phyloP scores from a whole-genome alignment of 495 filamentous ascomycete genomes.

The Penicillium bovifimosum region DNA sequence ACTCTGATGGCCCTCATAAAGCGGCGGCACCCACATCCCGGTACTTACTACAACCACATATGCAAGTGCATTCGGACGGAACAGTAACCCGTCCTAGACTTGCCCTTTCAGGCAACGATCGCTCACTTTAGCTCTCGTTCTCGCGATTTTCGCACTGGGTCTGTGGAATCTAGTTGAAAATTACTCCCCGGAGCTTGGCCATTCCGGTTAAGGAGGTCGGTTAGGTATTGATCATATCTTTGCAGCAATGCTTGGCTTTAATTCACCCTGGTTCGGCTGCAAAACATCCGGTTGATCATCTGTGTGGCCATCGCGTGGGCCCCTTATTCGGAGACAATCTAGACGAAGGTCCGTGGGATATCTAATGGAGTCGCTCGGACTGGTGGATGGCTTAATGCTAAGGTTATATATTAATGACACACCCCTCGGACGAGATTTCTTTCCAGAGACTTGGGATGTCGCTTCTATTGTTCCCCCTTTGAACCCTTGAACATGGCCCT shows the following conservation, averaged over 20 bases:
- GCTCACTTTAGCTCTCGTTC: constrained; percentile 4
- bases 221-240: not conserved
- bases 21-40: no score
- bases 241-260: not conserved
- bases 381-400: not conserved
- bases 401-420: not conserved
- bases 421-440: not conserved
- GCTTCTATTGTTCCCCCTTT: not conserved
- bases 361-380: not conserved
- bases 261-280: not conserved
- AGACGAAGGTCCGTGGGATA: not conserved
- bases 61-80: constrained; percentile 1
- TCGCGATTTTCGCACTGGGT: not conserved
- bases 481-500: constrained; percentile 19
- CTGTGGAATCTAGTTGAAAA: not conserved
- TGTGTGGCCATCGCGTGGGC: not conserved
- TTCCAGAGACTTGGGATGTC: not conserved
- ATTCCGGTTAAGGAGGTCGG: not conserved
- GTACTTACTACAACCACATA: not conserved
- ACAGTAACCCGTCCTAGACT: not conserved
- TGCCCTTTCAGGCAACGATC: constrained; percentile 15
- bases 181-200: not conserved
- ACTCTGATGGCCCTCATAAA: no score
- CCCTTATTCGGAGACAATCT: not conserved
- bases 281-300: not conserved